Evolutionary conservation across 176 grass and related monocot species (phyloP).

Genomic region (Ensete glaucum): DNA sequence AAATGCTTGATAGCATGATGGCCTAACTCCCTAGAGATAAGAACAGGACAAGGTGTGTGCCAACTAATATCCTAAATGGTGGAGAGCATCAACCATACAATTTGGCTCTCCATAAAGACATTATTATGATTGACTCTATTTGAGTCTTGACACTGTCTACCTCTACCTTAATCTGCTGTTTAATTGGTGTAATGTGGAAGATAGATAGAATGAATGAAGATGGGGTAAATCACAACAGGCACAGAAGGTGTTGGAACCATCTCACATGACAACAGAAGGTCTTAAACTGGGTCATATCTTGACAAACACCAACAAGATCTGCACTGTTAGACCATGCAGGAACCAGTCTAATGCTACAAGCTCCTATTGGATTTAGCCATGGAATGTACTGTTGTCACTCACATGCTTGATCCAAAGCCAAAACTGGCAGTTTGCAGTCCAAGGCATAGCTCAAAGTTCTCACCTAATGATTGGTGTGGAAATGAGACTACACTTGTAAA

Average conservation of each 20-base stretch:
- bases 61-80: neutral
- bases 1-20: neutral
- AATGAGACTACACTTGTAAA: neutral
- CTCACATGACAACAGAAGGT: neutral
- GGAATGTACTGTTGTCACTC: neutral
- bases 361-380: neutral
- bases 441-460: neutral
- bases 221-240: too few relatives aligned
- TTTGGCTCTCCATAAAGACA: neutral
- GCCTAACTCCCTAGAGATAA: neutral
- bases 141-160: neutral
- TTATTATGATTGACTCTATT: neutral
- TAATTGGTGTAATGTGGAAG: neutral
- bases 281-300: neutral
- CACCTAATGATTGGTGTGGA: neutral
- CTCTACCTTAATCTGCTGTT: neutral
- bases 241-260: too few relatives aligned
- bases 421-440: neutral
- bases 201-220: too few relatives aligned
- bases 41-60: neutral
- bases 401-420: neutral
- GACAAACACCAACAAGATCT: neutral
- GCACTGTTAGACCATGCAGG: neutral
- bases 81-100: neutral
- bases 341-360: neutral